phyloP scores from a whole-genome alignment of 2,329 filamentous ascomycete genomes.

The Geosmithia morbida region DNA sequence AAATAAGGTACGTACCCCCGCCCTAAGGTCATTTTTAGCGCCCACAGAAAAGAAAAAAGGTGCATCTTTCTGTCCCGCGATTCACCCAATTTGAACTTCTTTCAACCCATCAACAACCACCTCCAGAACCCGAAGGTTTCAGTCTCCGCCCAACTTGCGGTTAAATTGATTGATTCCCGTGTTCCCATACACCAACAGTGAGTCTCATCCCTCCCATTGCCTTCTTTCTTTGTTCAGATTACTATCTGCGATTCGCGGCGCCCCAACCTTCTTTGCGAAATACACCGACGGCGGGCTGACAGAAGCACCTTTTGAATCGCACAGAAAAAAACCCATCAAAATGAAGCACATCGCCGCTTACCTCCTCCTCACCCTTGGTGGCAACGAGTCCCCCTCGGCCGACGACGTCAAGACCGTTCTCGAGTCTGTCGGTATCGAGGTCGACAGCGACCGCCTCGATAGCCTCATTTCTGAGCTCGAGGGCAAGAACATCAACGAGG shows the following conservation, averaged over 20 bases:
- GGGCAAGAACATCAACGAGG: slow-evolving; percentile 88
- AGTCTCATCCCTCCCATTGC: neutral
- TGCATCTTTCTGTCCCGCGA: neutral
- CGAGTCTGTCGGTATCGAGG: slow-evolving; percentile 87
- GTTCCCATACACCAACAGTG: slow-evolving; percentile 33
- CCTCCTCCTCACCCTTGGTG: slow-evolving; percentile 89
- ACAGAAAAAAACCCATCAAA: slow-evolving; percentile 37
- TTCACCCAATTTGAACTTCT: slow-evolving; percentile 1
- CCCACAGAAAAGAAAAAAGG: slow-evolving; percentile 2
- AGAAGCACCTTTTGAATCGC: neutral
- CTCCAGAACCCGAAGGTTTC: slow-evolving; percentile 79
- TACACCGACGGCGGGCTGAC: neutral
- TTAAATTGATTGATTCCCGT: slow-evolving; percentile 99
- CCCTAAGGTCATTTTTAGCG: slow-evolving; percentile 2
- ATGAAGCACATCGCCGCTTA: slow-evolving; percentile 99
- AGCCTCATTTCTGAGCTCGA: slow-evolving; percentile 82
- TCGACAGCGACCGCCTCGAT: slow-evolving; percentile 72
- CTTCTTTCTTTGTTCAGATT: neutral
- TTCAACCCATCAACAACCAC: slow-evolving; percentile 14
- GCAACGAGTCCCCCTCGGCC: slow-evolving; percentile 80
- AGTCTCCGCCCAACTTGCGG: slow-evolving; percentile 97
- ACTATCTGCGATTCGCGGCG: neutral
- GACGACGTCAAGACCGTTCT: slow-evolving; percentile 80
- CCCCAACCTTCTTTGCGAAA: neutral
- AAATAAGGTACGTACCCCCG: slow-evolving; percentile 1